phyloP scores from a whole-genome alignment of 2,329 filamentous ascomycete species.

The Camptophora hylomeconis region DNA sequence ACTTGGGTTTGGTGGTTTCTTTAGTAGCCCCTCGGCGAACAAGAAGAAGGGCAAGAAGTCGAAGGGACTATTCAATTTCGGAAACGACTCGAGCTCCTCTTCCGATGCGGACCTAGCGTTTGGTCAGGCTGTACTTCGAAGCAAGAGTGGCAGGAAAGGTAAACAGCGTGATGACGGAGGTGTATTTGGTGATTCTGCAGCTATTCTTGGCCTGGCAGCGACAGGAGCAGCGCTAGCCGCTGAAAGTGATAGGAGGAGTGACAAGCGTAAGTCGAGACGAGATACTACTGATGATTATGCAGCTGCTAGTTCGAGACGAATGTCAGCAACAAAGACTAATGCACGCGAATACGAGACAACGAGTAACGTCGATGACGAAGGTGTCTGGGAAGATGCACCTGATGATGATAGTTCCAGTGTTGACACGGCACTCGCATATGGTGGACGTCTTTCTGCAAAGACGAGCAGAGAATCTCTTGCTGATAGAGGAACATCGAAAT shows the following conservation, averaged over 20 bases:
- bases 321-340: slow-evolving; percentile 4
- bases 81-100: slow-evolving; percentile 54
- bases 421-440: slow-evolving; percentile 49
- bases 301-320: slow-evolving; percentile 6
- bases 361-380: slow-evolving; percentile 30
- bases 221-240: slow-evolving; percentile 34
- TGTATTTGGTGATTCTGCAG: slow-evolving; percentile 24
- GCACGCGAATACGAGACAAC: slow-evolving; percentile 7
- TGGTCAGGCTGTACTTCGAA: slow-evolving; percentile 40
- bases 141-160: slow-evolving; percentile 22
- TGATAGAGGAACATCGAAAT: slow-evolving; percentile 40
- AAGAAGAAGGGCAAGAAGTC: slow-evolving; percentile 28
- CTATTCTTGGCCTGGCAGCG: slow-evolving; percentile 35
- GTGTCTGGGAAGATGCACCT: slow-evolving; percentile 47
- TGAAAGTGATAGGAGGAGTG: slow-evolving; percentile 18
- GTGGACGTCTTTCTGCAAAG: slow-evolving; percentile 28
- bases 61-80: slow-evolving; percentile 40
- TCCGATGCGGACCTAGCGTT: slow-evolving; percentile 58
- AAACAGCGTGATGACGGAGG: slow-evolving; percentile 14
- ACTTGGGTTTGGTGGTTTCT: slow-evolving; percentile 50
- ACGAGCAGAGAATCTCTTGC: slow-evolving; percentile 40
- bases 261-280: slow-evolving; percentile 10
- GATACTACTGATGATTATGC: slow-evolving; percentile 12
- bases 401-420: slow-evolving; percentile 40
- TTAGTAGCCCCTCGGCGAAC: slow-evolving; percentile 47